phyloP scores from a whole-genome alignment of 257 asterid genomes.

The Capsicum baccatum region DNA sequence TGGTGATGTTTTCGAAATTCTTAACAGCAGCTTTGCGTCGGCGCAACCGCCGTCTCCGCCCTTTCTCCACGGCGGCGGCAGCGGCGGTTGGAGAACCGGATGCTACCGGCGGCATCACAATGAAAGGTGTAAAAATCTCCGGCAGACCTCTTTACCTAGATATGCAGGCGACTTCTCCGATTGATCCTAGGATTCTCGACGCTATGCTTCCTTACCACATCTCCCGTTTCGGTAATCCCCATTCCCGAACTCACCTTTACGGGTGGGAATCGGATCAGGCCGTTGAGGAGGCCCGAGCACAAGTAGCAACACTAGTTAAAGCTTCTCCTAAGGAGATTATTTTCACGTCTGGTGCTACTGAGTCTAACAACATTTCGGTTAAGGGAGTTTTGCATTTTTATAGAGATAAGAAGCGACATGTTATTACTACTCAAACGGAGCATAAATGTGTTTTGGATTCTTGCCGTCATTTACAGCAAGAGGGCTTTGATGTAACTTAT shows the following conservation, averaged over 20 bases:
- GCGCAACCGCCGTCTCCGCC: conserved; percentile 34
- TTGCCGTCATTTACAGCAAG: conserved; percentile 89
- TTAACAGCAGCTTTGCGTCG: conserved; percentile 64
- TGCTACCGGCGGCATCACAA: conserved; percentile 54
- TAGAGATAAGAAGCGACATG: conserved; percentile 87
- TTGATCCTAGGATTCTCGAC: conserved; percentile 93
- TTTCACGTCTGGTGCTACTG: conserved; percentile 98
- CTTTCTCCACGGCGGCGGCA: conserved; percentile 57
- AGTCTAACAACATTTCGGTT: conserved; percentile 83
- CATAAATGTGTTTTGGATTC: conserved; percentile 96
- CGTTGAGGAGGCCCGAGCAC: conserved; percentile 73
- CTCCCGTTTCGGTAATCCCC: conserved; percentile 91
- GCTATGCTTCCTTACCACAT: conserved; percentile 87
- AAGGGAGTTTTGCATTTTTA: conserved; percentile 93
- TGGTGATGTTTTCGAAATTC: conserved; percentile 59
- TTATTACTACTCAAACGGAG: conserved; percentile 96
- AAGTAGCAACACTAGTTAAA: conserved; percentile 65
- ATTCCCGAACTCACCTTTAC: conserved; percentile 93
- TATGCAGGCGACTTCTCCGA: conserved; percentile 97
- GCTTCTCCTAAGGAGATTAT: conserved; percentile 94
- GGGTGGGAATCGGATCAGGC: conserved; percentile 99
- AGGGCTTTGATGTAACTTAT: conserved; percentile 87
- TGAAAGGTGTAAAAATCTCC: conserved; percentile 90
- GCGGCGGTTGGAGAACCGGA: conserved; percentile 52
- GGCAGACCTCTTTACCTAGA: conserved; percentile 98